Base-by-base conservation (phyloP, 306 rosid species). In the Styphnolobium japonicum region DNA sequence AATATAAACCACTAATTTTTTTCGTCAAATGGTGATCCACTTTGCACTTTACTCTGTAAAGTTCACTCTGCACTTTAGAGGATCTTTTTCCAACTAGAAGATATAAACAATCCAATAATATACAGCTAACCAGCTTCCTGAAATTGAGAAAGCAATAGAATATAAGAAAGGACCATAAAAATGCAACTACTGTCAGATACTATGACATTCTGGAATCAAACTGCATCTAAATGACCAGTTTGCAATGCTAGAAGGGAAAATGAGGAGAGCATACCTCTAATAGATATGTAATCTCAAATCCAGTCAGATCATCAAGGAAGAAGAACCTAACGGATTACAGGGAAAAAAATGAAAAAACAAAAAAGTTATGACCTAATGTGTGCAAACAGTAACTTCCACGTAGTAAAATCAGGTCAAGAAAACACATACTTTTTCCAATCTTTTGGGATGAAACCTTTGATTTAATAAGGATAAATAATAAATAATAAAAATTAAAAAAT, bases 281-380 rank as follows among this genome's bases (percentile, higher is more conserved):
- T 16, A 94, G 86, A 86, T 89, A 91, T 2, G 94, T 75, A 77
- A 94, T 91, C 83, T 92, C 97, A 62, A 92, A 92, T 75, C 97
- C 98, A 12, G 98, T 92, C 58, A 94, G 39, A 68, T 92, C 97
- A 81, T 95, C 98, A 46, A 95, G 85, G 89, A 95, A 95, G 88
- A 95, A 95, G 87, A 95, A 95, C 96, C 98, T 95, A 61, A 25
- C 4, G 19, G 51, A 80, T 83, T 18, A 74, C 27, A 39, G 23
- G 51, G 23, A 33, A 1, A 29, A 16, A 21, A 14, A 51, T 19
- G 6, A 3, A 8, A 56, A 22, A 0, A 0, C 2, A n/a, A 10
- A 66, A 49, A 29, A 11, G 5, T 57, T 11, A 51, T 15, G 27
- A 71, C 58, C 39, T 37, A 55, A 55, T 4, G 2, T 5, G 7